phyloP scores from a whole-genome alignment of 2,329 filamentous ascomycete genomes.

The Arthroderma sp. region DNA sequence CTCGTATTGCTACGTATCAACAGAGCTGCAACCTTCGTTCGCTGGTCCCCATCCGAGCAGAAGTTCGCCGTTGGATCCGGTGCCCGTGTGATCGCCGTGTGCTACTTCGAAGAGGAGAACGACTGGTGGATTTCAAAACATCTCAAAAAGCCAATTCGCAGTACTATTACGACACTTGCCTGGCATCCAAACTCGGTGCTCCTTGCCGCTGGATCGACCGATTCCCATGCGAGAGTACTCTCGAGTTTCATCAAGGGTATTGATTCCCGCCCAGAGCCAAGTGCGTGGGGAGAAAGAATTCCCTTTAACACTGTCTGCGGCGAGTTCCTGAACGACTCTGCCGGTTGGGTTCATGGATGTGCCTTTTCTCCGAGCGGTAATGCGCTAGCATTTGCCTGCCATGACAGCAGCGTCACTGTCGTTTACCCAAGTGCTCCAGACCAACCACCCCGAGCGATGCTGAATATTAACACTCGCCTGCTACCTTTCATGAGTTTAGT shows the following conservation, averaged over 20 bases:
- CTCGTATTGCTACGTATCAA: constrained; percentile 95
- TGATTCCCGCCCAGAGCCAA: constrained; percentile 71
- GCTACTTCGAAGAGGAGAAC: constrained; percentile 98
- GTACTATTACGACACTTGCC: constrained; percentile 83
- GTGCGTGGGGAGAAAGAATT: constrained; percentile 84
- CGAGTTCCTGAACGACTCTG: constrained; percentile 89
- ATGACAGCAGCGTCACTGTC: constrained; percentile 92
- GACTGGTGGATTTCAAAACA: constrained; percentile 99
- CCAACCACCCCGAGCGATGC: constrained; percentile 75
- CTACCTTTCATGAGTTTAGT: constrained; percentile 86
- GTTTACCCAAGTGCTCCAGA: constrained; percentile 89
- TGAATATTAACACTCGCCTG: constrained; percentile 79
- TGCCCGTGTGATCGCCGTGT: constrained; percentile 86
- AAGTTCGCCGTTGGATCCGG: constrained; percentile 97
- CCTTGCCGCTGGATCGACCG: constrained; percentile 87
- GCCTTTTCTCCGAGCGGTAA: constrained; percentile 87
- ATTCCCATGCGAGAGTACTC: constrained; percentile 89
- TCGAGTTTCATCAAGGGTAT: constrained; percentile 94
- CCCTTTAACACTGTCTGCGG: constrained; percentile 98
- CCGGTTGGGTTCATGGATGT: constrained; percentile 90
- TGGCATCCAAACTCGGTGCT: constrained; percentile 98
- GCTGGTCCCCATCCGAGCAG: constrained; percentile 91
- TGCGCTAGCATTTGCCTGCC: constrained; percentile 83
- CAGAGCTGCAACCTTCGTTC: constrained; percentile 87
- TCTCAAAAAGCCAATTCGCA: constrained; percentile 95